Base-by-base conservation (phyloP, 768 basidiomycete genomes). In the Trichaptum fuscoviolaceum region DNA sequence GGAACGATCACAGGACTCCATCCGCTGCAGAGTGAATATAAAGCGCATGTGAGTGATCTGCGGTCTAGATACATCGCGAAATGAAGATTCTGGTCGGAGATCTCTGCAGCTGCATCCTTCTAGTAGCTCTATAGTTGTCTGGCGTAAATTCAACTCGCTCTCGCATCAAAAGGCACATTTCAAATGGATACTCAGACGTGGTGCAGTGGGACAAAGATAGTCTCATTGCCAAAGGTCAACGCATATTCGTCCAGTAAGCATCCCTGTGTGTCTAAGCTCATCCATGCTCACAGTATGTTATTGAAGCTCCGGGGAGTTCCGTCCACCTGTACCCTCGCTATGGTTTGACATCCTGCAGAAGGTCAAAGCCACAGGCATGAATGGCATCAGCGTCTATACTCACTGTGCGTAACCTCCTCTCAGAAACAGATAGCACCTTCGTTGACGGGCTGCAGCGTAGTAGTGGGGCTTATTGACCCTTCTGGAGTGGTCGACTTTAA, bases 261-360 rank as follows among this genome's bases (percentile, higher is more conserved):
- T 15, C 59, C 15, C 25, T 23, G 62, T 26, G 35, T 23, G 2
- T n/a, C 34, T 57, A 25, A 3, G 52, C 1, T 36, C 5, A 58
- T 35, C 12, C 20, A 35, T 8, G 52, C 63, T 25, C 61, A 25
- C 8, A 52, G 10, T 12, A 52, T 52, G 42, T 20, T 20, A 52
- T 15, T 7, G 67, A 25, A 93, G 92, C 70, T 91, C 90, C 0
- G 93, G 93, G 66, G 93, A 93, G 74, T 92, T 91, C 78, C 85
- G 91, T 26, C 77, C 93, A 10, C 93, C 91, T 15, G 88, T 93
- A 0, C 91, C 89, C 17, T 85, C 85, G 2, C 75, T 94, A 65
- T 95, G 93, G 92, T 81, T 85, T 17, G 93, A 93, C 71, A 86
- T 94, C 63, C 83, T 94, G 57, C 87, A 94, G 69, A 94, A 91